A percentile compares a stretch with the other conserved stretches of the same genome.
These are phyloP conservation scores for Suhomyces faveliae DNA, from an alignment of 805 yeast species.

Conservation along the genomic window DNA sequence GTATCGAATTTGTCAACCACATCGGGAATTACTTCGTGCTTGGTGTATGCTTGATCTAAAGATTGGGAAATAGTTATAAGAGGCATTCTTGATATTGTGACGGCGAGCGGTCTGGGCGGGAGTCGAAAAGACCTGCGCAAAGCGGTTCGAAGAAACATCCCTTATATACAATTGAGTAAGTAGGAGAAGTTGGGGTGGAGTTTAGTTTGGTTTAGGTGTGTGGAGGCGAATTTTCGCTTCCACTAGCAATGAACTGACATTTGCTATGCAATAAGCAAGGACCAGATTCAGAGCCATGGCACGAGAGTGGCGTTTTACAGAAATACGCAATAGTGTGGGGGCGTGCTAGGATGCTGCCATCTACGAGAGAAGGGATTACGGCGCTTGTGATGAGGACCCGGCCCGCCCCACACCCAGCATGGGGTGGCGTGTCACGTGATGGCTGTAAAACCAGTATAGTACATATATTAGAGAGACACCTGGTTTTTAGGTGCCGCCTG, in stretches of 20 bases:
- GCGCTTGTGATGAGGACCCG: too few species aligned
- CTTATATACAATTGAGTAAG: conserved; percentile 1
- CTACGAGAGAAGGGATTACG: too few species aligned
- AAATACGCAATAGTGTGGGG: not conserved
- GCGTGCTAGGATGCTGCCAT: too few species aligned
- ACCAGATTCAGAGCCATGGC: too few species aligned
- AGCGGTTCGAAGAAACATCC: conserved; percentile 1
- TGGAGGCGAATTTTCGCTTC: not conserved
- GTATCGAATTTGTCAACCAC: conserved; percentile 49
- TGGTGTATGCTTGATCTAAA: conserved; percentile 48
- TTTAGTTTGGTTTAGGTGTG: not conserved
- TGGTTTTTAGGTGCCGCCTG: too few species aligned
- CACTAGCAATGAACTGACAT: not conserved
- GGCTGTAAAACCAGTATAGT: not conserved
- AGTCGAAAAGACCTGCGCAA: not conserved
- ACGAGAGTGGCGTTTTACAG: too few species aligned
- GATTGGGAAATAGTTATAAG: conserved; percentile 55
- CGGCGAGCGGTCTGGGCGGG: not conserved
- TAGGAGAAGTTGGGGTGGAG: not conserved
- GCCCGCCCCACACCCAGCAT: not conserved
- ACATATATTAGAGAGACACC: not conserved
- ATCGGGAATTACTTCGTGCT: conserved; percentile 52
- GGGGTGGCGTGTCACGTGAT: not conserved
- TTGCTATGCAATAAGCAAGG: not conserved
- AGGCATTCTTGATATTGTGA: conserved; percentile 29